Percentiles rank a stretch among this genome's conserved stretches.
Conservation (phyloP, 352 stramenopile species). For the Pythium insidiosum region DNA sequence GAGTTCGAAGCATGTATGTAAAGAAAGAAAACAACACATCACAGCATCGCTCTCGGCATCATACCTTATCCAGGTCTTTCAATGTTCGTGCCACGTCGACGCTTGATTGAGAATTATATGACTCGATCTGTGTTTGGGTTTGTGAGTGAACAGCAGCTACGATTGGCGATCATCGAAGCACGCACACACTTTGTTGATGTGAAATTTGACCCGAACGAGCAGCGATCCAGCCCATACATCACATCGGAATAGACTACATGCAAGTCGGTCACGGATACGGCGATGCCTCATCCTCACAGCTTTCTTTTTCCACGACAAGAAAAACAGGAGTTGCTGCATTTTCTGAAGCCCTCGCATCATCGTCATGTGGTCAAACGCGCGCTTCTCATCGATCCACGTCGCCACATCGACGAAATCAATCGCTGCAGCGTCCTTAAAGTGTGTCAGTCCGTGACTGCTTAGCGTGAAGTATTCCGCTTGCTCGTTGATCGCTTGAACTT, state of each 20-base stretch:
- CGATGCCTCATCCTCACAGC: constrained; percentile 29
- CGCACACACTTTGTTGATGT: too few species aligned
- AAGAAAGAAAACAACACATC: too few species aligned
- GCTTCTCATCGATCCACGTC: constrained; percentile 59
- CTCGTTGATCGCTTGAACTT: constrained; percentile 19
- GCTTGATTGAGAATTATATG: too few species aligned
- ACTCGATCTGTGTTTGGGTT: too few species aligned
- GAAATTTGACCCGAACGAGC: too few species aligned
- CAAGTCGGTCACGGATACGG: constrained; percentile 25
- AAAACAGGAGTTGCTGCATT: constrained; percentile 68
- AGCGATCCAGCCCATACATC: too few species aligned
- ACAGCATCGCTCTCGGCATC: too few species aligned
- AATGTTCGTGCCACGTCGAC: too few species aligned
- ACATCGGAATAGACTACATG: constrained; percentile 43
- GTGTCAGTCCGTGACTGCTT: constrained; percentile 44
- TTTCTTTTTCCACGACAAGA: constrained; percentile 63
- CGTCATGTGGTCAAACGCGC: constrained; percentile 66
- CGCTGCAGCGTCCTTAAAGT: constrained; percentile 26
- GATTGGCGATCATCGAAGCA: too few species aligned
- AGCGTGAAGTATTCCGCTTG: constrained; percentile 45
- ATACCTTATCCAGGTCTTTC: too few species aligned
- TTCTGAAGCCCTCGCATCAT: constrained; percentile 47
- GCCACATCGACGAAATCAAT: constrained; percentile 46
- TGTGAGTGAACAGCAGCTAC: too few species aligned
- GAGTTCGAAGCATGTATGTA: too few species aligned